A percentile compares a stretch with the other conserved stretches of the same genome.
phyloP scores from a whole-genome alignment of 2,329 filamentous ascomycete genomes.

The Claviceps quebecensis region DNA sequence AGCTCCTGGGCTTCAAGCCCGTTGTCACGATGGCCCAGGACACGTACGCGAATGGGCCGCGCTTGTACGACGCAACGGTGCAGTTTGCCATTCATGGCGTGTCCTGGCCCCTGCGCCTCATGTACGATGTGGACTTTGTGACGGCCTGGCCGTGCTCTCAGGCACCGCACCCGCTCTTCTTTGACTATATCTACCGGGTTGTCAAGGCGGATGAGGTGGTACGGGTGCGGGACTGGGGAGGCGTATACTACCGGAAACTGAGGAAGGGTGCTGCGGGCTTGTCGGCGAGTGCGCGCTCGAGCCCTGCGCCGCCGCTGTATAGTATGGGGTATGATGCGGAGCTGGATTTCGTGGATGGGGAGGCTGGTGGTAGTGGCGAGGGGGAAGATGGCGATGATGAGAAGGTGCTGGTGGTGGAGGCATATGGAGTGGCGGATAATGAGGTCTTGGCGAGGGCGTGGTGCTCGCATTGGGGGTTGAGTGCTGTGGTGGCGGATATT shows the following conservation, averaged over 20 bases:
- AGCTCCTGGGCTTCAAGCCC: constrained; percentile 48
- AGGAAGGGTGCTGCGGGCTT: constrained; percentile 4
- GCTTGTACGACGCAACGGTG: constrained; percentile 45
- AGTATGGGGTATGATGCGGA: constrained; percentile 9
- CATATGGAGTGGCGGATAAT: constrained; percentile 59
- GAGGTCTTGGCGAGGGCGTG: constrained; percentile 64
- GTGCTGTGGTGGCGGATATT: constrained; percentile 55
- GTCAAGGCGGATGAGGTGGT: constrained; percentile 52
- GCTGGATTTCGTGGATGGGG: constrained; percentile 10
- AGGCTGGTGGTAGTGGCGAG: constrained; percentile 30
- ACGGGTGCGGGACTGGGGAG: constrained; percentile 51
- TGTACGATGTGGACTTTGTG: constrained; percentile 52
- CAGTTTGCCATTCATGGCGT: constrained; percentile 50
- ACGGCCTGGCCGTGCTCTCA: constrained; percentile 49
- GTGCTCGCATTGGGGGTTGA: constrained; percentile 64
- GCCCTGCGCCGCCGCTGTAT: constrained; percentile 16
- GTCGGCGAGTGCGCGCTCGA: constrained; percentile 20
- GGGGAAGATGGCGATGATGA: constrained; percentile 38
- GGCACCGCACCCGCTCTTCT: constrained; percentile 56
- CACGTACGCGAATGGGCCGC: constrained; percentile 18
- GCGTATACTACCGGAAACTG: constrained; percentile 21
- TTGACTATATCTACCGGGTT: constrained; percentile 49
- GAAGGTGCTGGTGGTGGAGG: constrained; percentile 57
- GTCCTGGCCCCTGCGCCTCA: constrained; percentile 49
- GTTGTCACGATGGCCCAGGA: constrained; percentile 17